Base-by-base conservation (phyloP, 2,329 filamentous ascomycete species). In the Claviceps sorghi region DNA sequence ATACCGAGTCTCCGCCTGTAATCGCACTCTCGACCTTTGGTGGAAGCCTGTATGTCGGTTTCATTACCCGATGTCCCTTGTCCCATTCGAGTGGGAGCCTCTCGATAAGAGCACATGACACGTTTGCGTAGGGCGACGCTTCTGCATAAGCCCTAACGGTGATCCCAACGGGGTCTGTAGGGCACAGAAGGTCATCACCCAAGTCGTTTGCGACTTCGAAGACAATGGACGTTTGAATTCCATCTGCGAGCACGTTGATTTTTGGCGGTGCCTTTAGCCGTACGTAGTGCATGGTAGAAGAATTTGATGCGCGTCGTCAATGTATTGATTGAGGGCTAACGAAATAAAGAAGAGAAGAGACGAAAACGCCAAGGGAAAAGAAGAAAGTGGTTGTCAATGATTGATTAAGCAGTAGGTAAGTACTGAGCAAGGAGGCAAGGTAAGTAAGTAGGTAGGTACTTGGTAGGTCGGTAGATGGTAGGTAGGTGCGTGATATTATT, bases 191-290 rank as follows among this genome's bases (percentile, higher is more conserved):
- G 0, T 74, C 68, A 58, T 81, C 78, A 34, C 77, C 75, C 1
- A 80, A 68, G 54, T 81, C 77, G 13, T 77, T 80, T 11, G 75
- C 78, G 57, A 81, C 72, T 54, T 76, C 73, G 55, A 81, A 64
- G 1, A 77, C 66, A 3, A 80, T 59, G 48, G 69, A 68, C 8
- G 76, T 59, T 15, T 57, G 19, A 58, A 65, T 57, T 54, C 57
- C 57, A 46, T 57, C 54, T 54, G 59, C 50, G 13, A 58, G 40
- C 52, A 50, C 58, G 0, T 62, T 60, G 45, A 75, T 60, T 57
- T 67, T 67, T 2, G 72, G 73, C 2, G 72, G 67, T 15, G 77
- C 69, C 34, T 80, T 64, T 5, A 79, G 69, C 41, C 77, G 72
- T 53, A 80, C 72, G 66, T 80, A 81, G 57, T 80, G 76, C 77